Percentiles rank a stretch among this genome's conserved stretches.
Conservation (phyloP, 371 early-diverging fungal genomes). For the Batkoa obscura region DNA sequence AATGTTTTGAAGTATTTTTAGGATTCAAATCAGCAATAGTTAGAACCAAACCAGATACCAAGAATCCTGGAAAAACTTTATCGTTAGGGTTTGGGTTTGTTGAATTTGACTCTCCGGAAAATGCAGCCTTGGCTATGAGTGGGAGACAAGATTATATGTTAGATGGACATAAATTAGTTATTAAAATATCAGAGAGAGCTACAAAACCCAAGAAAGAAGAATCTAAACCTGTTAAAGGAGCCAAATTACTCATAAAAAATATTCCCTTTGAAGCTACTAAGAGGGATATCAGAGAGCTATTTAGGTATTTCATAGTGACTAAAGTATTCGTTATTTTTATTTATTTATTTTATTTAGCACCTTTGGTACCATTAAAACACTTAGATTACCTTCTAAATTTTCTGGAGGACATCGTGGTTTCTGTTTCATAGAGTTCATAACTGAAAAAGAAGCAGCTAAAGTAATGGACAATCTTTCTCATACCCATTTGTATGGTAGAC, state of each 20-base stretch:
- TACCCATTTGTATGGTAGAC: conserved; percentile 98
- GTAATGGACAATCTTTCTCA: conserved; percentile 72
- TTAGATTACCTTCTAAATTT: conserved; percentile 90
- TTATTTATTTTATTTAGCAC: conserved; percentile 19
- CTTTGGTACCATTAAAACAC: conserved; percentile 83
- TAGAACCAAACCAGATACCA: conserved; percentile 59
- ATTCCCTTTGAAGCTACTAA: conserved; percentile 97
- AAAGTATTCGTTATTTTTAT: no score
- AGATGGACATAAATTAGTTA: conserved; percentile 66
- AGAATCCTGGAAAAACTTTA: conserved; percentile 43
- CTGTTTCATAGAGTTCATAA: conserved; percentile 92
- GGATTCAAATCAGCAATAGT: conserved; percentile 63
- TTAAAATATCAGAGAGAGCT: conserved; percentile 64
- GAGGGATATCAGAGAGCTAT: conserved; percentile 81
- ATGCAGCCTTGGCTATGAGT: conserved; percentile 61
- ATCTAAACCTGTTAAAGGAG: conserved; percentile 20
- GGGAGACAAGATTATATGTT: conserved; percentile 60
- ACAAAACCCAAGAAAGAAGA: conserved; percentile 13
- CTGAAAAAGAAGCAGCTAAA: conserved; percentile 78
- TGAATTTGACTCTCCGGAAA: conserved; percentile 59
- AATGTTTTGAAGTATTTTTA: conserved; percentile 41
- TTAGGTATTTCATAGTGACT: conserved; percentile 13
- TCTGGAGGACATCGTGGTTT: conserved; percentile 95
- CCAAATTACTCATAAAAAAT: conserved; percentile 91
- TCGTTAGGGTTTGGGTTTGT: conserved; percentile 97